Percentiles rank a stretch among this genome's conserved stretches.
Evolutionary conservation across 208 protist species (phyloP).

Genomic region (Crithidia expoeki): DNA sequence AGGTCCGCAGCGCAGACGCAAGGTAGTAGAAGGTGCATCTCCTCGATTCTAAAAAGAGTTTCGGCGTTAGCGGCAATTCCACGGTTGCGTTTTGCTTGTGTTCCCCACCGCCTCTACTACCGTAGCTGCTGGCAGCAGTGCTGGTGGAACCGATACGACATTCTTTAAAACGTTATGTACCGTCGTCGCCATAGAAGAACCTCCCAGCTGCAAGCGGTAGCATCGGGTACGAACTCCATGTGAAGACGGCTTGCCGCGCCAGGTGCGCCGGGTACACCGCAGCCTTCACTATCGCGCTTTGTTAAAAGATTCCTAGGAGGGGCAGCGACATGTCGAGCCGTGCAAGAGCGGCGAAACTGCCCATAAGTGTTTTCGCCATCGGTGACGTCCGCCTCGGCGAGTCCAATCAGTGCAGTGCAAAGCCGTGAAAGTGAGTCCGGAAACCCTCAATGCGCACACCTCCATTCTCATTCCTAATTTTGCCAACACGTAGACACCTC

Average conservation of each 20-base stretch:
- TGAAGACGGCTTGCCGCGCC: not conserved
- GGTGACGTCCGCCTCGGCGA: constrained; percentile 10
- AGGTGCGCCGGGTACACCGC: constrained; percentile 7
- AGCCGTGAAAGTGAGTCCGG: constrained; percentile 21
- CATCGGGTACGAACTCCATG: not conserved
- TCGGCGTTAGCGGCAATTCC: not conserved
- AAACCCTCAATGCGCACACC: not conserved
- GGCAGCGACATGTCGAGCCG: not conserved
- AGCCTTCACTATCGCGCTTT: constrained; percentile 13
- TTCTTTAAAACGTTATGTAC: too few relatives aligned
- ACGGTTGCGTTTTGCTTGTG: too few relatives aligned
- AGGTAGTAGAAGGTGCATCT: not conserved
- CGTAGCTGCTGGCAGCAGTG: too few relatives aligned
- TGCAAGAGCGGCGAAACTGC: not conserved
- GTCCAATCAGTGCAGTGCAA: constrained; percentile 15
- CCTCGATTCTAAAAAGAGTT: too few relatives aligned
- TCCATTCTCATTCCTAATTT: not conserved
- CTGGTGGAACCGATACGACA: too few relatives aligned
- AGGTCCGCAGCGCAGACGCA: not conserved
- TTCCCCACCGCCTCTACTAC: too few relatives aligned
- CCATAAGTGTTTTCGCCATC: constrained; percentile 16
- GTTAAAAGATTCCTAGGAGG: constrained; percentile 24
- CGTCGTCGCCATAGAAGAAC: not conserved
- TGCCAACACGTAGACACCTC: too few relatives aligned
- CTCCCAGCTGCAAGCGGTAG: not conserved